These are phyloP conservation scores for Pilasporangium apinafurcum DNA, from an alignment of 352 stramenopile genomes.

Conservation along the genomic window DNA sequence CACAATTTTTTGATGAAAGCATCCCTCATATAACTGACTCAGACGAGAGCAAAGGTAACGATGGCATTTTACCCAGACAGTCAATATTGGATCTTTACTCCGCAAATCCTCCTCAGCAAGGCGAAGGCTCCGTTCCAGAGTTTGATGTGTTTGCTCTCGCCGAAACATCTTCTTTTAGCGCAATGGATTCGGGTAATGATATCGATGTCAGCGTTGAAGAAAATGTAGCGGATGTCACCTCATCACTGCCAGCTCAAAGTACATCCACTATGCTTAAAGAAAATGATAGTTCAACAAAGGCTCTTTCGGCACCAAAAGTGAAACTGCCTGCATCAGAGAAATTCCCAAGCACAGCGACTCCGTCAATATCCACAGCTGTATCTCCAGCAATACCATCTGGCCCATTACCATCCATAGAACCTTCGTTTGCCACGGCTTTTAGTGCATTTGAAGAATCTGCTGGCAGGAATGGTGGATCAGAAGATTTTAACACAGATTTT, in stretches of 20 bases:
- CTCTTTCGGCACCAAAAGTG: too few relatives aligned
- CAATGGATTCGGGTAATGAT: slow-evolving; percentile 18
- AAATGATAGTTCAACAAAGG: neutral
- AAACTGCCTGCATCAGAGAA: too few relatives aligned
- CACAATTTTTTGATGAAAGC: slow-evolving; percentile 2
- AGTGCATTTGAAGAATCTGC: too few relatives aligned
- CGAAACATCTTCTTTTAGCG: slow-evolving; percentile 15
- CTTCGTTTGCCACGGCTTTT: too few relatives aligned
- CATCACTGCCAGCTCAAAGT: too few relatives aligned
- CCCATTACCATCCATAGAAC: too few relatives aligned
- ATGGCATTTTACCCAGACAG: slow-evolving; percentile 4
- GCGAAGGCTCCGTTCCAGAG: neutral
- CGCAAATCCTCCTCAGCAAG: neutral
- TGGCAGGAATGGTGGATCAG: too few relatives aligned
- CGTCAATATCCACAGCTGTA: too few relatives aligned
- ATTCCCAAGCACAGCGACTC: too few relatives aligned
- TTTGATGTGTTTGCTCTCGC: slow-evolving; percentile 21
- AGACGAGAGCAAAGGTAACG: neutral
- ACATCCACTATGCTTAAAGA: slow-evolving; percentile 1
- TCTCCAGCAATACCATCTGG: too few relatives aligned
- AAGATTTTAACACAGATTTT: too few relatives aligned
- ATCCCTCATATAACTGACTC: neutral
- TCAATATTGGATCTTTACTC: slow-evolving; percentile 14
- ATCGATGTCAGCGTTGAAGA: slow-evolving; percentile 15
- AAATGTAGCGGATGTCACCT: neutral